Base-by-base conservation (phyloP, 2,329 filamentous ascomycete species). In the Catunica adiposa region DNA sequence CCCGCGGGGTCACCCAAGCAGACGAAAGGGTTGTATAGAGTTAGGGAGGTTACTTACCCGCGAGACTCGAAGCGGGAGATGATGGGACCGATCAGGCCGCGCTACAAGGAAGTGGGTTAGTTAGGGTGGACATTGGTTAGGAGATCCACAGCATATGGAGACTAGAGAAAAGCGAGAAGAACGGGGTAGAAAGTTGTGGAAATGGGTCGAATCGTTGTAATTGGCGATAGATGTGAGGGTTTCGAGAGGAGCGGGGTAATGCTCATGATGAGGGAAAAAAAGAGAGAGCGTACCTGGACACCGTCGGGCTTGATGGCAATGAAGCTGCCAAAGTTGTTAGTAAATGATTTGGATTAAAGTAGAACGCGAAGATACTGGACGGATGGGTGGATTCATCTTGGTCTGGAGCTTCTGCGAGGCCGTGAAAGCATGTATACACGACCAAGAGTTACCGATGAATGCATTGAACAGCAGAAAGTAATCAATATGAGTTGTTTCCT, bases 301-400 rank as follows among this genome's bases (percentile, higher is more conserved):
- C 92, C 92, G 77, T 97, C 92, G 66, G 90, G 92, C 89, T 98
- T 98, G 82, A 98, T 88, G 71, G 92, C 92, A 81, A 97, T 97
- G 86, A 97, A 97, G 78, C 90, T 97, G 68, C 20, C 31, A 25
- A 53, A 22, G 34, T 51, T 53, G 48, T 56, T 55, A 57, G 26
- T 42, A n/a, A 8, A 17, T 15, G 7, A 11, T 23, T 53, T 56
- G 23, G 9, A 9, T 2, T 48, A 6, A 22, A 9, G 40, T 46
- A 26, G 64, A 64, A 56, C 59, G 59, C 42, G 20, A 37, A 34
- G 29, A 11, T 11, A 11, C 5, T 34, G 29, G 29, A 34, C 11
- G 29, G 29, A 34, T 34, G 29, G 29, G 11, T 34, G 29, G 29
- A 34, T 34, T 34, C 11, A 34, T 34, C 5, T 5, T 34, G 29